Evolutionary conservation across 2,329 filamentous ascomycete genomes (phyloP).

Genomic region (Fusarium brevicatenulatum): DNA sequence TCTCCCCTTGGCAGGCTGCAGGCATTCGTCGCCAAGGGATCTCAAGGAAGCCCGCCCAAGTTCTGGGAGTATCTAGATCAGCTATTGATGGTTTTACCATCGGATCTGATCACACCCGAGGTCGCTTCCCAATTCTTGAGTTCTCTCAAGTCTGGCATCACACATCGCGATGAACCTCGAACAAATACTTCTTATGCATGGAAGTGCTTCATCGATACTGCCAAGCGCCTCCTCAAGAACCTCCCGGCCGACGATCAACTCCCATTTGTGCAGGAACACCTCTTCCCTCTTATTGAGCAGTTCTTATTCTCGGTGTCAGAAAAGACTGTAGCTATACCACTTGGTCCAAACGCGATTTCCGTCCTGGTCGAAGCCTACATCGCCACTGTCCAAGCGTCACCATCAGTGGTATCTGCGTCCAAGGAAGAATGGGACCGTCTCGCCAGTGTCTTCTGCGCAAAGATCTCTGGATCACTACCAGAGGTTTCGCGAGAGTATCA

Average conservation of each 20-base stretch:
- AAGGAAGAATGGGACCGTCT: conserved; percentile 70
- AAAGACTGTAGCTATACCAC: conserved; percentile 47
- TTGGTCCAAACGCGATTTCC: conserved; percentile 49
- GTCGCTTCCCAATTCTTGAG: conserved; percentile 70
- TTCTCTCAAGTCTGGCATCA: conserved; percentile 76
- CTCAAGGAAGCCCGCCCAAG: conserved; percentile 75
- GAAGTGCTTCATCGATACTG: conserved; percentile 76
- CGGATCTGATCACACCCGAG: conserved; percentile 55
- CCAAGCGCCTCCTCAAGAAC: conserved; percentile 62
- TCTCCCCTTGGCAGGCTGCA: conserved; percentile 67
- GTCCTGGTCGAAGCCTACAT: conserved; percentile 61
- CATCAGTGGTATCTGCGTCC: conserved; percentile 60
- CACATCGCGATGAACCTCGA: conserved; percentile 77
- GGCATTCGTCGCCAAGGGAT: conserved; percentile 83
- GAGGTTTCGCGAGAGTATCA: conserved; percentile 83
- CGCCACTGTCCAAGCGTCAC: conserved; percentile 54
- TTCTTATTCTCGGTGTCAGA: conserved; percentile 61
- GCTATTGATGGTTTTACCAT: conserved; percentile 70
- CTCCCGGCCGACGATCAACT: conserved; percentile 59
- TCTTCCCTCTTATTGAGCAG: conserved; percentile 65
- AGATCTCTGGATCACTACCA: conserved; percentile 79
- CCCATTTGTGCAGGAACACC: conserved; percentile 58
- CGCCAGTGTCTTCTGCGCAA: conserved; percentile 69
- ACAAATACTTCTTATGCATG: conserved; percentile 76
- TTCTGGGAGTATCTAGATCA: conserved; percentile 78